Evolutionary conservation across 306 rosid genomes (phyloP), one percentile per base, ranked within the genome.

Genomic region (Acacia crassicarpa): DNA sequence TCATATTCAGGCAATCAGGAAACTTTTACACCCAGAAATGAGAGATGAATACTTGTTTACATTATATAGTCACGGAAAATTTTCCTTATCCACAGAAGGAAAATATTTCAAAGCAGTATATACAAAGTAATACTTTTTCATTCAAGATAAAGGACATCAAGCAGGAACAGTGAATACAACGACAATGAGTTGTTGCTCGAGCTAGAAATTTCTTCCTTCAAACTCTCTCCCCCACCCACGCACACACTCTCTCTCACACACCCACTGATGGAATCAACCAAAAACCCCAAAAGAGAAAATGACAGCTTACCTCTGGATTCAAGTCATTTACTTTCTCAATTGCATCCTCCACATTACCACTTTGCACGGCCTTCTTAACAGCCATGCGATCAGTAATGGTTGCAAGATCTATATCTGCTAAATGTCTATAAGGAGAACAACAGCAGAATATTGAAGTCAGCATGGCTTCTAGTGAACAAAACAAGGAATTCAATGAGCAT

Each of bases 381-480:
- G 98, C 99, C 99, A 95, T 93, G 59, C 99, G 91, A 82, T 95
- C 99, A 0, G 97, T 92, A 54, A 95, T 95, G 32, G 99, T 92
- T 10, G 97, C 94, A 77, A 95, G 97, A 92, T 95, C 98, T 72
- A 92, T 95, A 80, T 93, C 97, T 86, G 99, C 97, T 93, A 67
- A 76, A 67, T 67, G 72, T 66, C 76, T 85, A 84, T 92, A 84
- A 93, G 96, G 94, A 80, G 35, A 80, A 78, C 41, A 9, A 81
- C 16, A 68, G 32, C 38, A 67, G 25, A 51, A 80, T 38, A 63
- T 53, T 43, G 48, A n/a, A 82, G 45, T 76, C 10, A 40, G 66
- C 80, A 43, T 38, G 12, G 38, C 32, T 58, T 32, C 41, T n/a
- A 33, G 66, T 4, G 45, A 53, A 80, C 38, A 27, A 27, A 71